These are phyloP conservation scores for Russula sp. DNA, from an alignment of 768 basidiomycete species.

Conservation along the genomic window DNA sequence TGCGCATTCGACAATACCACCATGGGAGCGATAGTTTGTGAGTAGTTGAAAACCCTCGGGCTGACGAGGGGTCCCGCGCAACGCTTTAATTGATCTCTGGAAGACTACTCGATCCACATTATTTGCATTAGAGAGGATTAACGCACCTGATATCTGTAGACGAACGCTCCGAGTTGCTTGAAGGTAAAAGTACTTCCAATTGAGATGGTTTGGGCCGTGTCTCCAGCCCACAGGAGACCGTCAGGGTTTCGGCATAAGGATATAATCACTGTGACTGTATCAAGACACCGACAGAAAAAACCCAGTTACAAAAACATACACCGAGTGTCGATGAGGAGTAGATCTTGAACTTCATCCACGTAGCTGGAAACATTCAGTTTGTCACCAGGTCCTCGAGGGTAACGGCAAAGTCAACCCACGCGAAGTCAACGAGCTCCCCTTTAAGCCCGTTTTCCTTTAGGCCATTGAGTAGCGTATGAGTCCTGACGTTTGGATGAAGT, in stretches of 20 bases:
- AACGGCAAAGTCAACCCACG: conserved; percentile 41
- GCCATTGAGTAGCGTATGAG: conserved; percentile 47
- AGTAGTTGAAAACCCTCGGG: conserved; percentile 54
- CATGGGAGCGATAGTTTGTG: conserved; percentile 68
- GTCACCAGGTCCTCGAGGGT: too few species aligned
- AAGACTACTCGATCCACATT: not conserved
- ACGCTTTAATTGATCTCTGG: conserved; percentile 5
- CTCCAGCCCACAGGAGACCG: conserved; percentile 76
- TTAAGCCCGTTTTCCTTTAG: conserved; percentile 37
- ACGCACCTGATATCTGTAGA: conserved; percentile 55
- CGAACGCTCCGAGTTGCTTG: conserved; percentile 64
- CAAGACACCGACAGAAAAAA: not conserved
- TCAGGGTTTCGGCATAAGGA: conserved; percentile 58
- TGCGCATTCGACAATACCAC: conserved; percentile 72
- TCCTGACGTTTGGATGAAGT: conserved; percentile 38
- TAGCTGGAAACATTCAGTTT: conserved; percentile 43
- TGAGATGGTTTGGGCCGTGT: conserved; percentile 76
- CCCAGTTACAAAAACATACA: conserved; percentile 40
- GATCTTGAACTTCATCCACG: conserved; percentile 73
- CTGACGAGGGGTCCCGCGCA: conserved; percentile 28
- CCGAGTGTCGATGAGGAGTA: conserved; percentile 60
- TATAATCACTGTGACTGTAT: conserved; percentile 51
- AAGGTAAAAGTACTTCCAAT: conserved; percentile 71
- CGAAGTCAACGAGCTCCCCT: conserved; percentile 49
- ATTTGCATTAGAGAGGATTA: too few species aligned